These are phyloP conservation scores for Pseudomassariella vexata DNA, from an alignment of 2,329 filamentous ascomycete genomes.

Conservation along the genomic window DNA sequence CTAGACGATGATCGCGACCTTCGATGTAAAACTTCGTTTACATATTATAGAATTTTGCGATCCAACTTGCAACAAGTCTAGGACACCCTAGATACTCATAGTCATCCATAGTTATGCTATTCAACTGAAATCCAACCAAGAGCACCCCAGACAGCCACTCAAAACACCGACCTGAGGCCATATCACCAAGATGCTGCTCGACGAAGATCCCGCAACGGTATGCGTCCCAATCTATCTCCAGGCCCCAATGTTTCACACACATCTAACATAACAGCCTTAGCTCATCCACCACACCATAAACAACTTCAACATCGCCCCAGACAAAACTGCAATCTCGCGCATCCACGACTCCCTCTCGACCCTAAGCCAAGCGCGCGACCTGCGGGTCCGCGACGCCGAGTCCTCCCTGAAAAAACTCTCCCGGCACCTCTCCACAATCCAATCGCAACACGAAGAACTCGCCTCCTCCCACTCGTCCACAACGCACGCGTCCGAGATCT, in stretches of 20 bases:
- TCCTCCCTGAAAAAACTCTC: slow-evolving; percentile 63
- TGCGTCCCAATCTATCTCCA: slow-evolving; percentile 18
- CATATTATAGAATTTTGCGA: too few species aligned
- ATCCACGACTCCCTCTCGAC: slow-evolving; percentile 78
- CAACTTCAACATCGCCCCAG: slow-evolving; percentile 91
- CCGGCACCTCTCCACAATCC: slow-evolving; percentile 69
- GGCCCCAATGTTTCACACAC: neutral
- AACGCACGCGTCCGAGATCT: slow-evolving; percentile 77
- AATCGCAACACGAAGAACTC: slow-evolving; percentile 72
- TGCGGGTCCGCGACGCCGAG: slow-evolving; percentile 68
- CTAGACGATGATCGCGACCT: neutral
- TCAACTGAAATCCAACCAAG: neutral
- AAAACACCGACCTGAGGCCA: neutral
- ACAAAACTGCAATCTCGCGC: slow-evolving; percentile 77
- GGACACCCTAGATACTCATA: too few species aligned
- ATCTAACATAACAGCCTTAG: slow-evolving; percentile 34
- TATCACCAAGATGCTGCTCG: slow-evolving; percentile 74
- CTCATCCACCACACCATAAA: slow-evolving; percentile 86
- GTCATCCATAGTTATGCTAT: too few species aligned
- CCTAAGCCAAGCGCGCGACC: slow-evolving; percentile 76
- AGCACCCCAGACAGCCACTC: neutral
- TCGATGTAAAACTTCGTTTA: neutral
- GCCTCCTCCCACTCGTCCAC: slow-evolving; percentile 68
- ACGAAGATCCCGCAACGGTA: slow-evolving; percentile 86
- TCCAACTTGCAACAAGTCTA: too few species aligned